Base-by-base conservation (phyloP, 495 filamentous ascomycete species). In the Penicillium goetzii region DNA sequence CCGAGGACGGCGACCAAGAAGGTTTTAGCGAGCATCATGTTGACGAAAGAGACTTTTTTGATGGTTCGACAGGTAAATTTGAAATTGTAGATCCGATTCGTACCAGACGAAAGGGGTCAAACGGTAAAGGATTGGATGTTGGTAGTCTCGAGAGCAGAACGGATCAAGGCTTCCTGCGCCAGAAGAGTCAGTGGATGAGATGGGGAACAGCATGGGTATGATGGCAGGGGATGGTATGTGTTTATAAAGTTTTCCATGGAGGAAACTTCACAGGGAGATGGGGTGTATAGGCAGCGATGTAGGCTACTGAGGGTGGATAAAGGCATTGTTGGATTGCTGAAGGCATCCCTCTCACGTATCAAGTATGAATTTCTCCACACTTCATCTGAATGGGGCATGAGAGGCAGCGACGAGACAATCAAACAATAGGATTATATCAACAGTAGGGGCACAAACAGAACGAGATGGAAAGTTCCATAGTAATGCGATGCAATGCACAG, bases 1-100 rank as follows among this genome's bases (percentile, higher is more conserved):
- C 82, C 81, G 56, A 90, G 62, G 30, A 81, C 57, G 58, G 77
- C 69, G 56, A 76, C 67, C 64, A 80, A 68, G 50, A 82, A 9
- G 23, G 69, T 65, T 55, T 76, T 78, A 71, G 58, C 66, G 60
- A 76, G 71, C 81, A 81, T 84, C 53, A 65, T 83, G 75, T 51
- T 65, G 62, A 62, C 56, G 62, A 59, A 55, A 30, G 26, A 26
- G 41, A 38, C 63, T 68, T 66, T 60, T 60, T 47, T 14, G 28
- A 30, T 34, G 56, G 66, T 73, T 77, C 68, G 70, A 74, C 69
- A 66, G 67, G 30, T 36, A 51, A 56, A 32, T 59, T 63, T 36
- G 14, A 21, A 59, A 47, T 51, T 59, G 58, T 38, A 62, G 25
- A 68, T 70, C 71, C 72, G 69, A 70, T 74, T 73, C 75, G 79